A percentile compares a stretch with the other conserved stretches of the same genome.
phyloP scores from a whole-genome alignment of 1,284 basidiomycete species.

The Cutaneotrichosporon dermatis region DNA sequence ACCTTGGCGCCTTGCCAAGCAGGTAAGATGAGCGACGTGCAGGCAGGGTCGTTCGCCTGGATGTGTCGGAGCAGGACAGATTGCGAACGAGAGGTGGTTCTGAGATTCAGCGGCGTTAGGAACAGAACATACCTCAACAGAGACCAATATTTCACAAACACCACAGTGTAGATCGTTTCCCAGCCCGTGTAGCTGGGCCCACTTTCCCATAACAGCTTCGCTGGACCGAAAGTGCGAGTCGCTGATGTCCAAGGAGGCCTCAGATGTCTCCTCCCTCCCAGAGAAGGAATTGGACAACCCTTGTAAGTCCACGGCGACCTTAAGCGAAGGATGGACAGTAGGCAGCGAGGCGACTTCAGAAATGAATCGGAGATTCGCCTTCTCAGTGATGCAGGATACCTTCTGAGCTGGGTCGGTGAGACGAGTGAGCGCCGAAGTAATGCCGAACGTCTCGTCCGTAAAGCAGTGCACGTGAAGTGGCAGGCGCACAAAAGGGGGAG shows the following conservation, averaged over 20 bases:
- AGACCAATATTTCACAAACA: slow-evolving; percentile 55
- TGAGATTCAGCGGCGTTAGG: slow-evolving; percentile 42
- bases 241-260: slow-evolving; percentile 55
- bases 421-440: slow-evolving; percentile 1
- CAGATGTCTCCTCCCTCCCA: slow-evolving; percentile 46
- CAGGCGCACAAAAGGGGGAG: slow-evolving; percentile 23
- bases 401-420: neutral
- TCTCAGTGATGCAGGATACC: slow-evolving; percentile 19
- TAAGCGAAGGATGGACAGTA: neutral
- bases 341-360: neutral
- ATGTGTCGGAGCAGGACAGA: slow-evolving; percentile 53
- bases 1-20: slow-evolving; percentile 54
- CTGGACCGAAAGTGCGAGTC: slow-evolving; percentile 55
- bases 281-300: slow-evolving; percentile 54
- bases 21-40: slow-evolving; percentile 61
- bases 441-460: slow-evolving; percentile 51
- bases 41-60: slow-evolving; percentile 14
- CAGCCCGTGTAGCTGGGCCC: slow-evolving; percentile 8
- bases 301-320: neutral
- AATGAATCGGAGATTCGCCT: neutral
- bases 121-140: slow-evolving; percentile 50
- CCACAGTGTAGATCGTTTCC: slow-evolving; percentile 50
- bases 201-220: slow-evolving; percentile 25
- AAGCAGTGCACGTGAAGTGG: slow-evolving; percentile 59
- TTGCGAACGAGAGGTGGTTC: slow-evolving; percentile 57